Evolutionary conservation across 768 basidiomycete genomes (phyloP).

Genomic region (Amanita thiersii): DNA sequence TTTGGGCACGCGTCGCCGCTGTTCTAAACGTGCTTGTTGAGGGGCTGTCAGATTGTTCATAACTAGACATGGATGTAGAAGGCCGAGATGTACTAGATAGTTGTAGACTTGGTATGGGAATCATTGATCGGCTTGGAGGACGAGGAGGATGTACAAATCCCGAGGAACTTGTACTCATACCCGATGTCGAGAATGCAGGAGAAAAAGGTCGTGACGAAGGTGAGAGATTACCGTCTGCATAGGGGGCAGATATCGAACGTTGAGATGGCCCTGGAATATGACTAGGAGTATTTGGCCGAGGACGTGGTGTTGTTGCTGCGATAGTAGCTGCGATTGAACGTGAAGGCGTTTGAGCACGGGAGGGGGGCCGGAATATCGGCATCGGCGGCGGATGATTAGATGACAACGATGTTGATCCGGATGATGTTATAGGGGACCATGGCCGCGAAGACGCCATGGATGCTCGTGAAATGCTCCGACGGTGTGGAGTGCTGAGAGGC

Average conservation of each 20-base stretch:
- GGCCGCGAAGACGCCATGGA: constrained; percentile 75
- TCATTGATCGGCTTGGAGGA: constrained; percentile 79
- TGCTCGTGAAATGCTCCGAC: constrained; percentile 61
- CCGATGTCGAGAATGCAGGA: constrained; percentile 45
- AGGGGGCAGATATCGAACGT: constrained; percentile 40
- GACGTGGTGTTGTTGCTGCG: constrained; percentile 43
- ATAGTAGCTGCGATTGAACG: constrained; percentile 26
- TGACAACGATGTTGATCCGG: constrained; percentile 62
- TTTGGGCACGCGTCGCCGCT: constrained; percentile 48
- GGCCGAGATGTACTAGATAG: constrained; percentile 65
- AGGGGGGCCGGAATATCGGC: constrained; percentile 37
- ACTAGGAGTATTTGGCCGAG: constrained; percentile 73
- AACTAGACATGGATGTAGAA: constrained; percentile 62
- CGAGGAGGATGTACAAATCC: constrained; percentile 47
- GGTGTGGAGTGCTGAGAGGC: constrained; percentile 38
- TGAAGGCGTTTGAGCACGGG: constrained; percentile 56
- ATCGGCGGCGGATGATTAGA: constrained; percentile 30
- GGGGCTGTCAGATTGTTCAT: constrained; percentile 45
- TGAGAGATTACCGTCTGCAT: constrained; percentile 32
- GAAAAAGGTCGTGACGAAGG: constrained; percentile 57
- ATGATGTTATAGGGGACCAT: constrained; percentile 71
- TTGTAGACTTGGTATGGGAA: constrained; percentile 70
- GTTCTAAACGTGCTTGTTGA: constrained; percentile 34
- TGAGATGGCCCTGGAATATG: constrained; percentile 62
- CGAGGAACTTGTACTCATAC: constrained; percentile 32